Conservation (phyloP, 2,329 filamentous ascomycete species). For the Clonostachys chloroleuca region DNA sequence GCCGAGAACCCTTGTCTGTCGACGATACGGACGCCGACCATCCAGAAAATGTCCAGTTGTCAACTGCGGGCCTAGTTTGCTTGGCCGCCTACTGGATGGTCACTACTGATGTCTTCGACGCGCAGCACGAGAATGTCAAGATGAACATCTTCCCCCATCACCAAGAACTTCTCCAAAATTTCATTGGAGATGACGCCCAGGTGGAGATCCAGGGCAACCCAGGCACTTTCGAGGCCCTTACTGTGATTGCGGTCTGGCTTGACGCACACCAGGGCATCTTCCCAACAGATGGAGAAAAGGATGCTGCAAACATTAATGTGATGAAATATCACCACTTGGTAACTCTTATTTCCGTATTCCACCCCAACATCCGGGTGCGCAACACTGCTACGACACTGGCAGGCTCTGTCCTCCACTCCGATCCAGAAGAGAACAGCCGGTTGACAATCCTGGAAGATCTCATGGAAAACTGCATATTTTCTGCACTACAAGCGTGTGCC, state of each 20-base stretch:
- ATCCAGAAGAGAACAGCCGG: constrained; percentile 54
- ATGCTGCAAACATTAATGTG: constrained; percentile 29
- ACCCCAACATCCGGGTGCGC: constrained; percentile 46
- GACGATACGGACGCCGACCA: constrained; percentile 41
- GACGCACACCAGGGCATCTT: constrained; percentile 42
- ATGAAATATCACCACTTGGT: constrained; percentile 58
- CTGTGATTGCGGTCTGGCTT: constrained; percentile 57
- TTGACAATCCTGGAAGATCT: constrained; percentile 61
- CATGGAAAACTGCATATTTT: constrained; percentile 61
- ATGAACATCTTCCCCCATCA: constrained; percentile 59
- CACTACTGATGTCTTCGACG: constrained; percentile 55
- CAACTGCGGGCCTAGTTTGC: constrained; percentile 53
- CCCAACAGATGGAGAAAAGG: constrained; percentile 15
- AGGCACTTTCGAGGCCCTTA: constrained; percentile 53
- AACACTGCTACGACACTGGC: constrained; percentile 51
- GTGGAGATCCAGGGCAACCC: constrained; percentile 41
- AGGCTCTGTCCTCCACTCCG: constrained; percentile 49
- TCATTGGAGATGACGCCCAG: constrained; percentile 46
- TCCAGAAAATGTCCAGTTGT: constrained; percentile 50
- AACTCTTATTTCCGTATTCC: constrained; percentile 53
- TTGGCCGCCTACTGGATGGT: constrained; percentile 60
- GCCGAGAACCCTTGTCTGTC: constrained; percentile 37
- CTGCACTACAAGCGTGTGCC: constrained; percentile 57
- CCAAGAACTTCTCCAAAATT: constrained; percentile 44
- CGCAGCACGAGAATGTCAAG: constrained; percentile 45